Conservation (phyloP, 495 filamentous ascomycete genomes). For the Penicillium soppii region DNA sequence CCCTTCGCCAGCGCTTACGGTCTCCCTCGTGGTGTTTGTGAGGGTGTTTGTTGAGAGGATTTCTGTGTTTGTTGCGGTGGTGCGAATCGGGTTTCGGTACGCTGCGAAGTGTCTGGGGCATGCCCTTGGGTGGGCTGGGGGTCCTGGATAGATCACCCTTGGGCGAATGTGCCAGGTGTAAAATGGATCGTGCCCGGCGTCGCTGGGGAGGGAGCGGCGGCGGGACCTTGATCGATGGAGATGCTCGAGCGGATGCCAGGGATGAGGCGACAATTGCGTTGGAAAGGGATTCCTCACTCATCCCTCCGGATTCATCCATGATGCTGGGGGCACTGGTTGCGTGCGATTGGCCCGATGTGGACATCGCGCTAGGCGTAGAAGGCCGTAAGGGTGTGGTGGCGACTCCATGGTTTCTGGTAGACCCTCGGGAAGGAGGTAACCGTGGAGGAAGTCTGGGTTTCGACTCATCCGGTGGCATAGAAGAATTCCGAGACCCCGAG, state of each 20-base stretch:
- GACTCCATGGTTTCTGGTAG: slow-evolving; percentile 15
- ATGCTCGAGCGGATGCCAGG: slow-evolving; percentile 70
- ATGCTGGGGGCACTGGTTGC: slow-evolving; percentile 29
- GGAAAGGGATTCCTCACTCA: slow-evolving; percentile 54
- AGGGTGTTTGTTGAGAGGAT: slow-evolving; percentile 63
- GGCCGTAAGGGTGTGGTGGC: slow-evolving; percentile 12
- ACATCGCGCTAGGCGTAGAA: slow-evolving; percentile 29
- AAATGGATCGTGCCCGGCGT: slow-evolving; percentile 44
- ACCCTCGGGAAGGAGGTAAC: slow-evolving; percentile 11
- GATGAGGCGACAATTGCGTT: slow-evolving; percentile 86
- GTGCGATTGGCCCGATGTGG: slow-evolving; percentile 25
- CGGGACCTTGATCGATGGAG: slow-evolving; percentile 45
- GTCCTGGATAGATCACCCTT: slow-evolving; percentile 45
- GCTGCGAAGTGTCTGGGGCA: slow-evolving; percentile 75
- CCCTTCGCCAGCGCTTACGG: slow-evolving; percentile 78
- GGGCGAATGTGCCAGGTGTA: slow-evolving; percentile 32
- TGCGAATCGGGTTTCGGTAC: slow-evolving; percentile 58
- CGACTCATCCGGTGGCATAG: slow-evolving; percentile 15
- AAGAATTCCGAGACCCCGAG: slow-evolving; percentile 15
- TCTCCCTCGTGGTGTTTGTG: slow-evolving; percentile 89
- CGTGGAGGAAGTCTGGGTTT: slow-evolving; percentile 32
- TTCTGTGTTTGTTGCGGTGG: slow-evolving; percentile 41
- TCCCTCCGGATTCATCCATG: slow-evolving; percentile 21
- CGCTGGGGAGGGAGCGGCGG: slow-evolving; percentile 49
- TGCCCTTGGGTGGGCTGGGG: slow-evolving; percentile 54